Evolutionary conservation across 352 stramenopile genomes (phyloP).

Genomic region (Pythium aphanidermatum): DNA sequence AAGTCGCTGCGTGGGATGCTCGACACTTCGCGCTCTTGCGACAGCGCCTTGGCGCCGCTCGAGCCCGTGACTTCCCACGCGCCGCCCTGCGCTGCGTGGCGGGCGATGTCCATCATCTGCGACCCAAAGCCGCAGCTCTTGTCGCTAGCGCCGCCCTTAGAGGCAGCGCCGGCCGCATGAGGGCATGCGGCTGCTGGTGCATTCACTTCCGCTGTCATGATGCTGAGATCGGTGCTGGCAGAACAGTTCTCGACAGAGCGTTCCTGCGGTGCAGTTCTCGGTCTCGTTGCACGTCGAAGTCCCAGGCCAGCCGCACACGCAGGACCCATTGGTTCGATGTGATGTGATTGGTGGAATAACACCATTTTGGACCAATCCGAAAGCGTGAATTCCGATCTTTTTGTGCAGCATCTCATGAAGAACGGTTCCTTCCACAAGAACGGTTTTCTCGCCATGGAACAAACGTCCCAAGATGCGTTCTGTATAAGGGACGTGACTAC

Average conservation of each 20-base stretch:
- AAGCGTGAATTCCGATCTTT: too few relatives aligned
- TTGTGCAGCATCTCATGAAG: too few relatives aligned
- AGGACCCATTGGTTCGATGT: not conserved
- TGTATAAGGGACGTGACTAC: too few relatives aligned
- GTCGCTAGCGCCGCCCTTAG: conserved; percentile 4
- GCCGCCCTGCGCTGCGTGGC: conserved; percentile 26
- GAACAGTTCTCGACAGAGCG: too few relatives aligned
- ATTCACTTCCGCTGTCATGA: conserved; percentile 73
- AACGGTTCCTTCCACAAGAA: too few relatives aligned
- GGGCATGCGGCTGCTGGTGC: conserved; percentile 45
- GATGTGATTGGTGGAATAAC: conserved; percentile 4
- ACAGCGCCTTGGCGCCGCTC: conserved; percentile 27
- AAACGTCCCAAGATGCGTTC: too few relatives aligned
- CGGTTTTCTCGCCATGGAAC: too few relatives aligned
- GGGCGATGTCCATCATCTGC: conserved; percentile 53
- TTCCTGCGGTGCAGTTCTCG: too few relatives aligned
- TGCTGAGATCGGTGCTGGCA: too few relatives aligned
- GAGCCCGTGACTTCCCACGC: conserved; percentile 23
- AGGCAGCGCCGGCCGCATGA: conserved; percentile 12
- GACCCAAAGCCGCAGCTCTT: conserved; percentile 37
- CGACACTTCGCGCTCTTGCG: conserved; percentile 83
- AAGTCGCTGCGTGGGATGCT: conserved; percentile 94
- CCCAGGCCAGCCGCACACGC: too few relatives aligned
- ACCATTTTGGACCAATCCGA: conserved; percentile 3
- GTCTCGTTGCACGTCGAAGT: too few relatives aligned